These are phyloP conservation scores for Lophiotrema nucula DNA, from an alignment of 495 filamentous ascomycete genomes.

Conservation along the genomic window DNA sequence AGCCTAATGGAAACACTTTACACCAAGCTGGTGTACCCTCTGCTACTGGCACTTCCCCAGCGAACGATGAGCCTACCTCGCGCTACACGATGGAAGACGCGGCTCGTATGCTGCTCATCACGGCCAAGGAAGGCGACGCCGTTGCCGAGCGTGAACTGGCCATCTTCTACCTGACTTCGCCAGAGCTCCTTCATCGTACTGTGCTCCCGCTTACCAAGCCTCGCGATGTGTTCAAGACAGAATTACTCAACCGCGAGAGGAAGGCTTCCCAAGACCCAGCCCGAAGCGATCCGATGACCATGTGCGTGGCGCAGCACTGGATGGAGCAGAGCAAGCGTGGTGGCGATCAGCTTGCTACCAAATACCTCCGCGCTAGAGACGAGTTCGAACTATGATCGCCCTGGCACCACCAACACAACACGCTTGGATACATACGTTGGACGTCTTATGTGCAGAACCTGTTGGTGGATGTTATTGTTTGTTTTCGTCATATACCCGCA, in stretches of 20 bases:
- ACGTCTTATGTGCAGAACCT: neutral
- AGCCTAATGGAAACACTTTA: constrained; percentile 2
- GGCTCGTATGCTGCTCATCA: constrained; percentile 88
- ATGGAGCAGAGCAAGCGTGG: constrained; percentile 89
- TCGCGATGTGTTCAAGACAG: constrained; percentile 85
- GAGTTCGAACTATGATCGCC: constrained; percentile 55
- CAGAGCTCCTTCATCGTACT: constrained; percentile 79
- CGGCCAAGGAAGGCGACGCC: constrained; percentile 88
- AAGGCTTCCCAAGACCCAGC: constrained; percentile 49
- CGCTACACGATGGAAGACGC: constrained; percentile 76
- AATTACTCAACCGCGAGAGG: constrained; percentile 73
- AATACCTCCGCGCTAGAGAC: constrained; percentile 74
- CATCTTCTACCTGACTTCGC: constrained; percentile 90
- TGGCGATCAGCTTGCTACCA: constrained; percentile 82
- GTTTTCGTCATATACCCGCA: constrained; percentile 17
- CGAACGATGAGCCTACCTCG: constrained; percentile 43
- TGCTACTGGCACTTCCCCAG: neutral
- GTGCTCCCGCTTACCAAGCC: constrained; percentile 82
- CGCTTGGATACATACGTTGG: neutral
- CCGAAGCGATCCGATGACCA: constrained; percentile 78
- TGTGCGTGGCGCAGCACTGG: constrained; percentile 98
- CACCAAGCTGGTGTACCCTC: neutral
- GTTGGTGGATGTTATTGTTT: constrained; percentile 1
- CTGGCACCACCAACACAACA: too few species aligned
- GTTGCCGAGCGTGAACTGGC: constrained; percentile 93